A percentile compares a stretch with the other conserved stretches of the same genome.
Conservation (phyloP, 2,329 filamentous ascomycete genomes). For the Hansfordia pulvinata region DNA sequence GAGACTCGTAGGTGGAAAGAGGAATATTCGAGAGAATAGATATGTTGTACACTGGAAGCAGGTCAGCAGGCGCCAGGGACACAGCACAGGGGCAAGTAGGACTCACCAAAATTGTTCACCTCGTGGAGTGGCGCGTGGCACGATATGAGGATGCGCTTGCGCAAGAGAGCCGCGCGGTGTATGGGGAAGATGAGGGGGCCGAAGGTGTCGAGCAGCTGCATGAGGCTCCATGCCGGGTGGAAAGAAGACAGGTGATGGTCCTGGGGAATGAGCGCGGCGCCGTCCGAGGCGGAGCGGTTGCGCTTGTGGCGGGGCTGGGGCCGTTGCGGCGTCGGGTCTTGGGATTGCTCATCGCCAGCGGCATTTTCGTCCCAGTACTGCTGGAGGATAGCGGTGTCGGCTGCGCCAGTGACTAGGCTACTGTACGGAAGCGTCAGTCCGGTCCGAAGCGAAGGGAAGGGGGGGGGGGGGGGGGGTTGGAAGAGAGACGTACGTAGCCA, state of each 20-base stretch:
- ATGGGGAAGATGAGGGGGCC: slow-evolving; percentile 88
- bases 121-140: slow-evolving; percentile 75
- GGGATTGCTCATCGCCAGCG: slow-evolving; percentile 24
- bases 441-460: slow-evolving; percentile 6
- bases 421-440: slow-evolving; percentile 20
- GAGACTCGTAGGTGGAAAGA: slow-evolving; percentile 52
- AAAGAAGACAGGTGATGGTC: slow-evolving; percentile 59
- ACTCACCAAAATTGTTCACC: slow-evolving; percentile 76
- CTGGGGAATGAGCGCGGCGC: slow-evolving; percentile 39
- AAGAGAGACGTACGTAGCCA: slow-evolving; percentile 47
- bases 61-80: slow-evolving; percentile 7
- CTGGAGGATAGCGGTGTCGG: slow-evolving; percentile 51
- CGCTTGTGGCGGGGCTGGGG: slow-evolving; percentile 30
- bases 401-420: slow-evolving; percentile 49
- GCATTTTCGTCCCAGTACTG: slow-evolving; percentile 65
- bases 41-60: slow-evolving; percentile 65
- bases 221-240: slow-evolving; percentile 79
- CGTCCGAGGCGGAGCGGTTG: slow-evolving; percentile 49
- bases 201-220: slow-evolving; percentile 65
- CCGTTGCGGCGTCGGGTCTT: slow-evolving; percentile 15
- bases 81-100: not conserved
- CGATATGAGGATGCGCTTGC: slow-evolving; percentile 80
- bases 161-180: slow-evolving; percentile 71
- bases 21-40: slow-evolving; percentile 89
- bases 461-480: not conserved